Conservation (phyloP, 805 yeast species). For the Zygoascus tannicola region DNA sequence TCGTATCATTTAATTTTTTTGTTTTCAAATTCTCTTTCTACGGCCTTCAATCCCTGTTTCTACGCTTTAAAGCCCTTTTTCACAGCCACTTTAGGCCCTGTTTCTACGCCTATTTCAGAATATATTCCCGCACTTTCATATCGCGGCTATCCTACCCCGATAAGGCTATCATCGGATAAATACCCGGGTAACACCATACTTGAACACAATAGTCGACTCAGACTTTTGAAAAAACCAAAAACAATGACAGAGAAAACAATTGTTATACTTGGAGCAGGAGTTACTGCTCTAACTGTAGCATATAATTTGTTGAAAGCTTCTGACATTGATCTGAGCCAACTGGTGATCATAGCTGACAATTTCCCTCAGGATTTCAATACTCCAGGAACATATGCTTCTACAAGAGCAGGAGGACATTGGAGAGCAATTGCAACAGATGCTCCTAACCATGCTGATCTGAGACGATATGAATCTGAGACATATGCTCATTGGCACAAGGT, state of each 20-base stretch:
- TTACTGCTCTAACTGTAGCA: slow-evolving; percentile 1
- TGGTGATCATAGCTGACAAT: not conserved
- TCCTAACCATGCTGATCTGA: not conserved
- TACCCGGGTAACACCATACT: no score
- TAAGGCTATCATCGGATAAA: no score
- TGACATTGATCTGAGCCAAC: not conserved
- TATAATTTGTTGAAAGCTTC: not conserved
- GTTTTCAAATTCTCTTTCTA: no score
- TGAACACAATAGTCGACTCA: no score
- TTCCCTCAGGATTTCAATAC: slow-evolving; percentile 4
- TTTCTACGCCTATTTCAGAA: no score
- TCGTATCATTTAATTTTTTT: no score
- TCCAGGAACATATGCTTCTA: slow-evolving; percentile 4
- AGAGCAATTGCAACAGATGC: slow-evolving; percentile 1
- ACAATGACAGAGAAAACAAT: not conserved
- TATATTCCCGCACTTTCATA: no score
- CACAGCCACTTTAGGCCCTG: no score
- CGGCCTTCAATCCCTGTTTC: no score
- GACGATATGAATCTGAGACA: not conserved
- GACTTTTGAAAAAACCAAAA: no score
- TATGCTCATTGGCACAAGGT: not conserved
- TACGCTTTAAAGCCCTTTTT: no score
- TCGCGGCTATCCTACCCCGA: no score
- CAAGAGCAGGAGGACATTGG: slow-evolving; percentile 5
- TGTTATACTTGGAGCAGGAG: slow-evolving; percentile 1